Base-by-base conservation (phyloP, 108 stramenopile species). In the Stephanodiscus triporus region DNA sequence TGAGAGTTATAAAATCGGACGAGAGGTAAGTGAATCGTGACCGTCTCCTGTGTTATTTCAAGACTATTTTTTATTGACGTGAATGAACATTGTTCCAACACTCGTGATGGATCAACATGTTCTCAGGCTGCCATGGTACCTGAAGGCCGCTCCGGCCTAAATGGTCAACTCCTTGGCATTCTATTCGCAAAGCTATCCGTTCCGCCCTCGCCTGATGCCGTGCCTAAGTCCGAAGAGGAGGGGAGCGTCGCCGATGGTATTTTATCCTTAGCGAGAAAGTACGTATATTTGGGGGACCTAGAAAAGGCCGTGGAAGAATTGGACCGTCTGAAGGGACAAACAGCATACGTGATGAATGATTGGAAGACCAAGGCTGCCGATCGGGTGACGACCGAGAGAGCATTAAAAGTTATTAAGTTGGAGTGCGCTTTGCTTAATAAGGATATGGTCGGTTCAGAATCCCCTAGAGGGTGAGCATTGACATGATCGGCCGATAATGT, bases 341-440 rank as follows among this genome's bases (percentile, higher is more conserved):
- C 85, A 6, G 90, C 85, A 34, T 94, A 87, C 68, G 85, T 85
- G 14, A 86, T 87, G 57, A 83, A 82, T 20, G 90, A 91, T 69
- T 94, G 93, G 93, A 89, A 89, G 51, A 29, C 65, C 23, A 59
- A 68, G 26, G 93, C 89, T 6, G 77, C 63, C 85, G 88, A 89
- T 65, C 84, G 93, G 30, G 75, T 94, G 16, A 76, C 87, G 13
- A 87, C 89, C 10, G 90, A 94, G 49, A 88, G 91, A 66, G 90
- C 90, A 14, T 80, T 94, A 38, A 88, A 89, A 68, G 88, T 90
- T 16, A 90, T 94, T 63, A 87, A 86, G 77, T 60, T 91, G 86
- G 93, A 94, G 75, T 87, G 87, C 76, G 89, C 93, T 10, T 73
- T 94, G 17, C 77, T 89, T 75, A 91, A 94, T 65, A 85, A 91